Evolutionary conservation across 1,284 basidiomycete species (phyloP), one percentile per base, ranked within the genome.

Genomic region (Puccinia sorghi): DNA sequence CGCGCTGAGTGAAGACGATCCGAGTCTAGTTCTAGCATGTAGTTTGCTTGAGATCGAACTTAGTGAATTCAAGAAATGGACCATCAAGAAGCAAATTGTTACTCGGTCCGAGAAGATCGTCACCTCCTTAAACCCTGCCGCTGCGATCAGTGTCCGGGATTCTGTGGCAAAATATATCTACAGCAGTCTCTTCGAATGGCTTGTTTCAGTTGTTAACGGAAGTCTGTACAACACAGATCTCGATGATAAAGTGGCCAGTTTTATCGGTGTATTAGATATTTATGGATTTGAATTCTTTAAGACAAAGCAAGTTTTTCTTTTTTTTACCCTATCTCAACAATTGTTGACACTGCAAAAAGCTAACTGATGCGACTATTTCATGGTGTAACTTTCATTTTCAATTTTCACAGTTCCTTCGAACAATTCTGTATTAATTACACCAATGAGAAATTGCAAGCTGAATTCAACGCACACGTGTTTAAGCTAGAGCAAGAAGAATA

Each of bases 391-490:
- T 25, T 32, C 25, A 48, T 50, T 7, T 80, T 81, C 73, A 12
- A 50, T 17, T 3, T 50, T n/a, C 41, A 17, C 46, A 97, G 97
- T 86, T 97, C 94, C 12, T 99, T 98, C 84, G 97, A 99, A 85
- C 97, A 99, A 86, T 99, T 99, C 86, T 97, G 95, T 85, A 99
- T 99, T 87, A 99, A 99, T 85, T 99, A 98, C 85, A 97, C 97
- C 63, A 99, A 99, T 83, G 97, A 99, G 86, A 98, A 99, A 85
- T 85, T 84, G 72, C 83, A 85, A 83, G 79, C 50, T 15, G 80
- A 79, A 69, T 75, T 73, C 46, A 85, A 85, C 81, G 82, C 82
- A 27, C 84, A 84, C 80, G 84, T 84, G 66, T 85, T 85, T 80
- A 86, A 88, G 88, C 90, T 98, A 43, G 97, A 99, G 84, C 97